Evolutionary conservation across 306 rosid species (phyloP).

Genomic region (Bauhinia variegata): DNA sequence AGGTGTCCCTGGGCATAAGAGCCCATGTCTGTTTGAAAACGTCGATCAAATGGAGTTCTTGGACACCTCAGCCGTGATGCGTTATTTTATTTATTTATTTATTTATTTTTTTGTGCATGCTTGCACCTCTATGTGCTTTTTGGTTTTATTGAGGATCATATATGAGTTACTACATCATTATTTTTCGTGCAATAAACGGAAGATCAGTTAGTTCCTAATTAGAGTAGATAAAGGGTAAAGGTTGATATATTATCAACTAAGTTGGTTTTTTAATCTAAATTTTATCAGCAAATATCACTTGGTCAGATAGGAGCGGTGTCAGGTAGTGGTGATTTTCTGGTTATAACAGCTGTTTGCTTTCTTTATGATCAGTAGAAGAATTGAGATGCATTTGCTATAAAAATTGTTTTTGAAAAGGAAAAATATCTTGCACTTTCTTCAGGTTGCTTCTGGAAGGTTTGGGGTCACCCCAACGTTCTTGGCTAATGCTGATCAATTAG

Average conservation of each 20-base stretch:
- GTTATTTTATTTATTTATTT: slow-evolving; percentile 16
- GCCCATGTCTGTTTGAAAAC: slow-evolving; percentile 16
- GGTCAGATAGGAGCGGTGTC: slow-evolving; percentile 6
- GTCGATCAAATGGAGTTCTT: not conserved
- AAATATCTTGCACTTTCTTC: slow-evolving; percentile 41
- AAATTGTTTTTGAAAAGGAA: slow-evolving; percentile 9
- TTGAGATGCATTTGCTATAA: slow-evolving; percentile 10
- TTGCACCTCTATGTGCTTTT: not conserved
- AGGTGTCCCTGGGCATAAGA: slow-evolving; percentile 4
- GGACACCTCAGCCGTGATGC: slow-evolving; percentile 3
- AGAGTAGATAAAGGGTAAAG: not conserved
- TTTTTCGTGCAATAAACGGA: slow-evolving; percentile 19
- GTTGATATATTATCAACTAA: slow-evolving; percentile 18
- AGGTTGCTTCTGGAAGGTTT: slow-evolving; percentile 99
- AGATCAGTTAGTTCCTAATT: too few relatives aligned
- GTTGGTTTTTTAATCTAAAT: slow-evolving; percentile 24
- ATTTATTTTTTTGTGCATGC: not conserved
- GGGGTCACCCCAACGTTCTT: slow-evolving; percentile 99
- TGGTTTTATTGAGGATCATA: slow-evolving; percentile 1
- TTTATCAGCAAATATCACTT: slow-evolving; percentile 15
- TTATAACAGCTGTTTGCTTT: not conserved
- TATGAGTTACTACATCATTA: slow-evolving; percentile 3
- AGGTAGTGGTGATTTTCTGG: slow-evolving; percentile 33
- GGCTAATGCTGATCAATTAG: slow-evolving; percentile 96
- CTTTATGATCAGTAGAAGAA: not conserved